A percentile compares a stretch with the other conserved stretches of the same genome.
phyloP scores from a whole-genome alignment of 2,329 filamentous ascomycete species.

The Phyllosticta citriasiana region DNA sequence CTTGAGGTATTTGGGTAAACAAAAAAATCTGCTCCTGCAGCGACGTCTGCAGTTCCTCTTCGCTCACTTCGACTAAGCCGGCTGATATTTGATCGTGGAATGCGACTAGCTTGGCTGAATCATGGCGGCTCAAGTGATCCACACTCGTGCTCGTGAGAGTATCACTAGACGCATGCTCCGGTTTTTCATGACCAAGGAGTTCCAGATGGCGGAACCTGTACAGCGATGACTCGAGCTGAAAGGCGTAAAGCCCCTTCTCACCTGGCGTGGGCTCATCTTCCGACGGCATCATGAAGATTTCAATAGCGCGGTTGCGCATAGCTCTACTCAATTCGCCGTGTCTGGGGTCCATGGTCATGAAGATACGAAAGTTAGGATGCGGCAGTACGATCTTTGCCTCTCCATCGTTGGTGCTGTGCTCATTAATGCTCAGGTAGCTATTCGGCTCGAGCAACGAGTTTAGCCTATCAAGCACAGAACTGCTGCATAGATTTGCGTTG shows the following conservation, averaged over 20 bases:
- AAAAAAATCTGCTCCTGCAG: constrained; percentile 5
- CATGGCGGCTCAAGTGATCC: constrained; percentile 27
- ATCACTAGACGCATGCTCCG: constrained; percentile 4
- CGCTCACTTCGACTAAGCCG: constrained; percentile 6
- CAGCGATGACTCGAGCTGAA: constrained; percentile 27
- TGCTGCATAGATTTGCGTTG: constrained; percentile 93
- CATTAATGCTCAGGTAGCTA: constrained; percentile 81
- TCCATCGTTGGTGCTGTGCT: constrained; percentile 76
- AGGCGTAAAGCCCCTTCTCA: constrained; percentile 12
- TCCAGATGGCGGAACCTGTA: constrained; percentile 29
- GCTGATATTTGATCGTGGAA: constrained; percentile 22
- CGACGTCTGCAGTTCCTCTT: not conserved
- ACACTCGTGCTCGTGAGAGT: constrained; percentile 17
- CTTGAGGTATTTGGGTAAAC: constrained; percentile 24
- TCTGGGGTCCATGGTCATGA: constrained; percentile 83
- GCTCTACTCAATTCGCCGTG: constrained; percentile 91
- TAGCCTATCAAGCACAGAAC: constrained; percentile 84
- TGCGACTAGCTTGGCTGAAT: constrained; percentile 18
- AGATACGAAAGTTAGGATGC: constrained; percentile 81
- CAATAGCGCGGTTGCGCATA: constrained; percentile 90
- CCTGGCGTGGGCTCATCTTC: constrained; percentile 11
- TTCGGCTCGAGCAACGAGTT: constrained; percentile 91
- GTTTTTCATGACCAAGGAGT: constrained; percentile 8
- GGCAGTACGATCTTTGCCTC: constrained; percentile 70
- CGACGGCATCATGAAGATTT: constrained; percentile 59